Percentiles rank a stretch among this genome's conserved stretches.
These are phyloP conservation scores for Talaromyces amestolkiae DNA, from an alignment of 2,329 filamentous ascomycete species.

Conservation along the genomic window DNA sequence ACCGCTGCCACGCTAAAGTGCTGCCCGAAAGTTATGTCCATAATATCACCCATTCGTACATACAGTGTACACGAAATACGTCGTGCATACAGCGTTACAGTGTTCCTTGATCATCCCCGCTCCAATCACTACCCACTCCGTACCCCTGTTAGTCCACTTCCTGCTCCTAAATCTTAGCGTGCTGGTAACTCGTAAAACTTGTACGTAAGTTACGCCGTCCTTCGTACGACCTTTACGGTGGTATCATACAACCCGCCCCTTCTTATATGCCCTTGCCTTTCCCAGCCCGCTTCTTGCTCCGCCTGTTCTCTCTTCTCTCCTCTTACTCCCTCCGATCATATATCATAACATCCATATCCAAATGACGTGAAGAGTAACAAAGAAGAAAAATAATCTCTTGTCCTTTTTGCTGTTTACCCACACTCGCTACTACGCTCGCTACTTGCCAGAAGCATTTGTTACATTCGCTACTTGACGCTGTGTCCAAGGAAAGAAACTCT, in stretches of 20 bases:
- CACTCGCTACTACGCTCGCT: constrained; percentile 22
- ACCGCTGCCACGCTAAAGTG: constrained; percentile 1
- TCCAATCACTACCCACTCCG: not conserved
- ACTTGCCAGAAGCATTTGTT: constrained; percentile 19
- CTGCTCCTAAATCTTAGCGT: not conserved
- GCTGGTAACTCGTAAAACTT: not conserved
- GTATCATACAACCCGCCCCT: not conserved
- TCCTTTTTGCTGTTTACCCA: constrained; percentile 19
- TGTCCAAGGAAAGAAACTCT: constrained; percentile 9
- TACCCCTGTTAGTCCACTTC: not conserved
- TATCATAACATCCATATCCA: constrained; percentile 8
- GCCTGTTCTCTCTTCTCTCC: constrained; percentile 19
- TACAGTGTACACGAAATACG: not conserved
- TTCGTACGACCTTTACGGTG: constrained; percentile 1
- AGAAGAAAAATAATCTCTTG: constrained; percentile 11
- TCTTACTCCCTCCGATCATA: constrained; percentile 5
- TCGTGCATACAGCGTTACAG: not conserved
- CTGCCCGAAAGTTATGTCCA: not conserved
- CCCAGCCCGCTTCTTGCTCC: not conserved
- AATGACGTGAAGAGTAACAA: constrained; percentile 21
- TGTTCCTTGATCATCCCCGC: not conserved
- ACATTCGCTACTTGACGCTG: constrained; percentile 20
- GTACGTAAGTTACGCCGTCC: not conserved
- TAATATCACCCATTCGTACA: not conserved
- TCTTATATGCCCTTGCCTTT: constrained; percentile 17